Evolutionary conservation across 805 yeast genomes (phyloP), one percentile per base, ranked within the genome.

Genomic region (Kurtzmaniella fragi): DNA sequence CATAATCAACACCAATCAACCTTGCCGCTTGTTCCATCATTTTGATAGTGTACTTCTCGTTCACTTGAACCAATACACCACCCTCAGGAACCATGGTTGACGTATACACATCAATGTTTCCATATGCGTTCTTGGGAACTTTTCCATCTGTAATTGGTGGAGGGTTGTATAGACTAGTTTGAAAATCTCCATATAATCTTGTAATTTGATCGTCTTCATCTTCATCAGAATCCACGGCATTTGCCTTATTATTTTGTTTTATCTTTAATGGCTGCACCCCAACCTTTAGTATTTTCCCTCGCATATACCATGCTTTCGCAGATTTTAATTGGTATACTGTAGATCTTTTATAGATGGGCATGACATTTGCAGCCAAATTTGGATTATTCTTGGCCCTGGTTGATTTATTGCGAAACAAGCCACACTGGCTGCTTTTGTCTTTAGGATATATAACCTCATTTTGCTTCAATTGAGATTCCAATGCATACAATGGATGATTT

Each of bases 51-150:
- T 47, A 49, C 3, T 36, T 38, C 1, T 41, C 48, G 1, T 51
- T 40, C 2, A 52, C 45, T 2, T 48, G 47, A 5, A 89, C 62
- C 39, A 86, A 74, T 9, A 66, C 73, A 7, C 86, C 95, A 16
- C 91, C 90, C 13, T 63, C 70, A 0, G 99, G 99, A 2, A 91
- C 63, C 98, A 91, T 91, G 32, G 78, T 66, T 0, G 81, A 76
- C 1, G 74, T 75, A 59, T 84, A 91, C 2, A 89, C 60, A 50
- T 91, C 98, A 36, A 91, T 75, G 46, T 91, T 89, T 0, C 95
- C 95, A 56, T 68, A 91, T 1, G 81, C 80, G 54, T 88, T 88
- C 48, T 79, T 83, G 3, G 83, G 80, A 6, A 91, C 76, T 28
- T 64, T 63, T 0, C 96, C 96, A 50, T 82, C 71, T 0, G 60